Conservation (phyloP, 345 rosid species). For the Pistacia vera region DNA sequence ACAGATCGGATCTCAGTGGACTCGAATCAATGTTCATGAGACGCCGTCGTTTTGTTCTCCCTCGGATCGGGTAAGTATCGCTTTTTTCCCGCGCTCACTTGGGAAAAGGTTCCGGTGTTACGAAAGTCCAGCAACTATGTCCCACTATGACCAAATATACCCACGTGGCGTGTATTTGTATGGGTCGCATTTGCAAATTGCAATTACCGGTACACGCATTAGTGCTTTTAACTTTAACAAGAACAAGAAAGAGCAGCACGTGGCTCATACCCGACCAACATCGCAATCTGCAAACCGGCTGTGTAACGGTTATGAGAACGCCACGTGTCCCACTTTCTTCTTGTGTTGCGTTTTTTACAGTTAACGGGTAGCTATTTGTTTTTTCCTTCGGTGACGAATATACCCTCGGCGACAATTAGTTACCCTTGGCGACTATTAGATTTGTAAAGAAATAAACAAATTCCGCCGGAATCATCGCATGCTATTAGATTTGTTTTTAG, state of each 20-base stretch:
- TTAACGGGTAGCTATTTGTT: neutral
- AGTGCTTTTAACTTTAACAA: neutral
- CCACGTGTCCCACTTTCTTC: neutral
- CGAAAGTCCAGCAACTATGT: neutral
- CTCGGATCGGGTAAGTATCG: no score
- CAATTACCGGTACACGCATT: neutral
- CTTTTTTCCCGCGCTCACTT: no score
- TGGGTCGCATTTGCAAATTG: neutral
- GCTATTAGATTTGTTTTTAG: no score
- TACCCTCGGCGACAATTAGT: neutral
- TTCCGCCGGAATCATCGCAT: no score
- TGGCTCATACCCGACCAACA: neutral
- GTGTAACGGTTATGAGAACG: neutral
- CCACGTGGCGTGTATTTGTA: neutral
- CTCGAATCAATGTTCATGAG: no score
- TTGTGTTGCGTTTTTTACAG: neutral
- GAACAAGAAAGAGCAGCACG: neutral
- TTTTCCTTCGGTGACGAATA: neutral
- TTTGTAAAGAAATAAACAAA: no score
- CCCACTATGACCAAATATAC: neutral
- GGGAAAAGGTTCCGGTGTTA: conserved; percentile 8
- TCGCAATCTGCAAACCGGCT: no score
- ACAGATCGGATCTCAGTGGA: no score
- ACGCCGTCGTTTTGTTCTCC: no score
- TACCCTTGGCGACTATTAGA: no score